Base-by-base conservation (phyloP, 495 filamentous ascomycete genomes). In the Chaetomidium leptoderma region DNA sequence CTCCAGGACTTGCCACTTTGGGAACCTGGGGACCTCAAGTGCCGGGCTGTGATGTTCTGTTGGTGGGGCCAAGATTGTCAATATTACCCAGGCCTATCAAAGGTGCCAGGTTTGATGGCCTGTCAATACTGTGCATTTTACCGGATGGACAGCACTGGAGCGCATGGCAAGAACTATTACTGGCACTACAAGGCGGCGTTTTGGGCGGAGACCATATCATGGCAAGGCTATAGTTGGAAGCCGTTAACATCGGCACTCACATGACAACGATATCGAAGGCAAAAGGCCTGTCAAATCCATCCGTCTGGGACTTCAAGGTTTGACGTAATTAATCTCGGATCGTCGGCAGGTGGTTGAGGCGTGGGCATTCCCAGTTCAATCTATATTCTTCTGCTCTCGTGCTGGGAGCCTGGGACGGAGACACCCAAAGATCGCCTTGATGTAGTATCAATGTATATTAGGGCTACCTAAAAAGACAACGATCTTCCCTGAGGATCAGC, bases 101-200 rank as follows among this genome's bases (percentile, higher is more conserved):
- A 47, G 8, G 42, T 1, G 26, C 7, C 13, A n/a, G n/a, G 17
- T 21, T 19, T 42, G 33, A 43, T 32, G 35, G 33, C 2, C 35
- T 54, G 43, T 26, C 33, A 47, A 55, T 55, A 24, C 33, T 16
- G n/a, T 2, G 32, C 35, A 60, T 60, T 60, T 55, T 60, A 23
- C 57, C 51, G 57, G 57, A 48, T 48, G 40, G 42, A 35, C 35
- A 29, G 23, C n/a, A n/a, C n/a, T n/a, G n/a, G n/a, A n/a, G n/a
- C n/a, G n/a, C n/a, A n/a, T n/a, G n/a, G n/a, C n/a, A n/a, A n/a
- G n/a, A n/a, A n/a, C n/a, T n/a, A n/a, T n/a, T n/a, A n/a, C n/a
- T n/a, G n/a, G n/a, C n/a, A n/a, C n/a, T 5, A 4, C n/a, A 23
- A 26, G 37, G 21, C 37, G 7, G 32, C 6, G 39, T 4, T 9